These are phyloP conservation scores for Ampelocalamus luodianensis DNA, from an alignment of 176 grass and related monocot species.

Conservation along the genomic window DNA sequence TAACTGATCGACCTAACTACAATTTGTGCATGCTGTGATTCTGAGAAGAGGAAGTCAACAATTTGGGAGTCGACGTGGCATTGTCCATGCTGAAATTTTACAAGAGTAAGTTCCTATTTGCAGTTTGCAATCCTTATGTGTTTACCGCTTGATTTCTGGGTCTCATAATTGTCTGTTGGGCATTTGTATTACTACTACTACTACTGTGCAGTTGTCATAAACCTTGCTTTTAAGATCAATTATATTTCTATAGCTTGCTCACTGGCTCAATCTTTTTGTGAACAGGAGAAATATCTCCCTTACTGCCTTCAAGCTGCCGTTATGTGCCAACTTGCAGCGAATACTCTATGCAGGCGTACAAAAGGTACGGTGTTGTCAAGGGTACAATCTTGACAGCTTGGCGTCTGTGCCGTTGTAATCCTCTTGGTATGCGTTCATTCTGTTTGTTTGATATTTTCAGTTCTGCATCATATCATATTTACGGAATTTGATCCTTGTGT, in stretches of 20 bases:
- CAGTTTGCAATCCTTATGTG: background rate
- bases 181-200: background rate
- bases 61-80: conserved; percentile 65
- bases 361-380: conserved; percentile 70
- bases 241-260: conserved; percentile 33
- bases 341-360: conserved; percentile 86
- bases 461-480: conserved; percentile 9
- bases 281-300: conserved; percentile 86
- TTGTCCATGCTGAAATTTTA: conserved; percentile 84
- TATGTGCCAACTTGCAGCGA: conserved; percentile 89
- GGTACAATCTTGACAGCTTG: conserved; percentile 75
- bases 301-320: conserved; percentile 75
- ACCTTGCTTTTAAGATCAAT: conserved; percentile 22
- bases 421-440: conserved; percentile 58
- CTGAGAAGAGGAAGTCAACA: conserved; percentile 51
- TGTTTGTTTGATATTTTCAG: conserved; percentile 14
- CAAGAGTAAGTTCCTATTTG: conserved; percentile 57
- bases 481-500: background rate
- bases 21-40: conserved; percentile 26
- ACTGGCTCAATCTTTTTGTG: conserved; percentile 36
- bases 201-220: background rate
- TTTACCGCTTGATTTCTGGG: background rate
- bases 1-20: background rate
- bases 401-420: conserved; percentile 85
- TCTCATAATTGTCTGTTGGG: background rate